Percentiles rank a stretch among this genome's conserved stretches.
Evolutionary conservation across 2,329 filamentous ascomycete genomes (phyloP).

Genomic region (Capronia coronata): DNA sequence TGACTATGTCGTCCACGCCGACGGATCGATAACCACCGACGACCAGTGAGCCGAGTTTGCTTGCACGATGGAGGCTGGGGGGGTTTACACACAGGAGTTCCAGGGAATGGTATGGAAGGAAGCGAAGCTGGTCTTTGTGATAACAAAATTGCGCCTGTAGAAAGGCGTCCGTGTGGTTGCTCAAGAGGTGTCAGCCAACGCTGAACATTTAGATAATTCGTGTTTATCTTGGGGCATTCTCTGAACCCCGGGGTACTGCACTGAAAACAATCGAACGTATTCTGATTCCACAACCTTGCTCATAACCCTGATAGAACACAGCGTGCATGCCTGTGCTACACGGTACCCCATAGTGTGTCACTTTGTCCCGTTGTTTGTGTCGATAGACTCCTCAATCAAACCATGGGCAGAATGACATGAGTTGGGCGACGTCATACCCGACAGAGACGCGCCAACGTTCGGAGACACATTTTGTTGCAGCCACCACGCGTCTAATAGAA

Average conservation of each 20-base stretch:
- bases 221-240: too few species aligned
- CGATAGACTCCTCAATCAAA: neutral
- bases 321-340: too few species aligned
- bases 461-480: neutral
- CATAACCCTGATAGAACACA: too few species aligned
- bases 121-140: too few species aligned
- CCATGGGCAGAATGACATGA: neutral
- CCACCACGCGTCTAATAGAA: neutral
- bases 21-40: constrained; percentile 22
- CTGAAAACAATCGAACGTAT: too few species aligned
- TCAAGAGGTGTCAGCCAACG: too few species aligned
- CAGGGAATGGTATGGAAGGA: neutral
- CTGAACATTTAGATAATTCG: too few species aligned
- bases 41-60: neutral
- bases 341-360: too few species aligned
- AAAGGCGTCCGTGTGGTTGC: too few species aligned
- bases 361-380: neutral
- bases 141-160: too few species aligned
- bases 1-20: constrained; percentile 59
- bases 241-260: too few species aligned
- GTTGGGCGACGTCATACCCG: neutral
- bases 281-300: too few species aligned
- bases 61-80: neutral
- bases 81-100: neutral
- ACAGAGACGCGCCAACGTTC: neutral